phyloP scores from a whole-genome alignment of 345 rosid species.

The Pugionium dolabratum region DNA sequence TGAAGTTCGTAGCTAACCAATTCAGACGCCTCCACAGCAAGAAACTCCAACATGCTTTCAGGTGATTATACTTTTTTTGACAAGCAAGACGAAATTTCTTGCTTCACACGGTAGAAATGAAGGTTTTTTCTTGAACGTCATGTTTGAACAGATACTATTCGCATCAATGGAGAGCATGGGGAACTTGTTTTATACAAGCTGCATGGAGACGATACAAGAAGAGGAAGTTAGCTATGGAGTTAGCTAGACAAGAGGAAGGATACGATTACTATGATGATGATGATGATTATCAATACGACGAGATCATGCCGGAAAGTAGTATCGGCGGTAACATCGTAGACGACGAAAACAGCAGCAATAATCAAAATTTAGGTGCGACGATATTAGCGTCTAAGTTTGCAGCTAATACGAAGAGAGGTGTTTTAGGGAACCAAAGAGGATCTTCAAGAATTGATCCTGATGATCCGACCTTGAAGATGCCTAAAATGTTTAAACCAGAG shows the following conservation, averaged over 20 bases:
- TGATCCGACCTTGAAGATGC: constrained; percentile 68
- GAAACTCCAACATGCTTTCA: constrained; percentile 84
- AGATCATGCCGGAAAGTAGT: constrained; percentile 23
- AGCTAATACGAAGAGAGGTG: constrained; percentile 57
- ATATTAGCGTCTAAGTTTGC: constrained; percentile 72
- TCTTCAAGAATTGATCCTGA: constrained; percentile 44
- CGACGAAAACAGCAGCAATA: constrained; percentile 32
- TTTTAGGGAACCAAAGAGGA: constrained; percentile 43
- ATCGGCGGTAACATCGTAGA: not conserved
- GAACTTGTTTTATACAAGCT: constrained; percentile 70
- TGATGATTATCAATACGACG: constrained; percentile 20
- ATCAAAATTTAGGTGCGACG: constrained; percentile 55
- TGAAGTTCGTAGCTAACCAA: constrained; percentile 75
- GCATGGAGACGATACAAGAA: constrained; percentile 69
- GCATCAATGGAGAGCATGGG: constrained; percentile 92
- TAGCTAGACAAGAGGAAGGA: constrained; percentile 61
- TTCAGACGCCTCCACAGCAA: constrained; percentile 85
- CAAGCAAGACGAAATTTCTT: not conserved
- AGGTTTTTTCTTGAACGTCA: constrained; percentile 1
- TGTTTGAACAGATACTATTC: constrained; percentile 69
- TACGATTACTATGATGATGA: constrained; percentile 34
- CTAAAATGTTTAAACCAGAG: constrained; percentile 78
- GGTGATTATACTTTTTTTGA: constrained; percentile 34
- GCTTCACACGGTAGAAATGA: not conserved
- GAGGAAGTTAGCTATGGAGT: constrained; percentile 65